Evolutionary conservation across 179 eudicot genomes (phyloP), one percentile per base, ranked within the genome.

Genomic region (Beta macrorhiza): DNA sequence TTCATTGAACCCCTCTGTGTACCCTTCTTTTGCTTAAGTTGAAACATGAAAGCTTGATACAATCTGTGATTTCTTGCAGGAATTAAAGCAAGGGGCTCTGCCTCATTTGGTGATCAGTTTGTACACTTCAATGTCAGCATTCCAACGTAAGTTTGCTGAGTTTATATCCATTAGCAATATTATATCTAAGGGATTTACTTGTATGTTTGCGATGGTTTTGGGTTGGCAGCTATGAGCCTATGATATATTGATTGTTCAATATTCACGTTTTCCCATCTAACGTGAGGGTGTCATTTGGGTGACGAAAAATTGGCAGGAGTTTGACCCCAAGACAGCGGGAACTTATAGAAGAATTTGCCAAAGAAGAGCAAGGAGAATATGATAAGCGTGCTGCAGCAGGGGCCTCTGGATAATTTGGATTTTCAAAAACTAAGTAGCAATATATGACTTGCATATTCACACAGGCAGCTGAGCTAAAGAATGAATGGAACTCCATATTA

Each of bases 81-180:
- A 61, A 95, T 95, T 65, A 95, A 88, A 84, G 83, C 90, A 19
- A 92, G 92, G 85, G 90, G 86, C 76, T 91, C 97, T 20, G 85
- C 76, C 81, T 85, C 91, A 6, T 90, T 86, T 77, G 98, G 98
- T 52, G 95, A 95, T 83, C 93, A 95, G 78, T 95, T 80, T 83
- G 98, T 95, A 80, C 98, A 95, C 90, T 95, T 93, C 87, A 95
- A 84, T 55, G 89, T 95, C 87, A 93, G 89, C 97, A 95, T 95
- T 70, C 98, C 98, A 75, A 78, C 86, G 98, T 95, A 90, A 63
- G 95, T 87, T 78, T 44, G 51, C 42, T 62, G 22, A 42, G 44
- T 51, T 63, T 55, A 71, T 58, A 71, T 58, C 53, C 73, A 53
- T 51, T 52, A 22, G 17, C 37, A 5, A 32, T 56, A 6, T 56